Percentiles rank a stretch among this genome's conserved stretches.
These are phyloP conservation scores for Calycina herbarum DNA, from an alignment of 2,329 filamentous ascomycete species.

Conservation along the genomic window DNA sequence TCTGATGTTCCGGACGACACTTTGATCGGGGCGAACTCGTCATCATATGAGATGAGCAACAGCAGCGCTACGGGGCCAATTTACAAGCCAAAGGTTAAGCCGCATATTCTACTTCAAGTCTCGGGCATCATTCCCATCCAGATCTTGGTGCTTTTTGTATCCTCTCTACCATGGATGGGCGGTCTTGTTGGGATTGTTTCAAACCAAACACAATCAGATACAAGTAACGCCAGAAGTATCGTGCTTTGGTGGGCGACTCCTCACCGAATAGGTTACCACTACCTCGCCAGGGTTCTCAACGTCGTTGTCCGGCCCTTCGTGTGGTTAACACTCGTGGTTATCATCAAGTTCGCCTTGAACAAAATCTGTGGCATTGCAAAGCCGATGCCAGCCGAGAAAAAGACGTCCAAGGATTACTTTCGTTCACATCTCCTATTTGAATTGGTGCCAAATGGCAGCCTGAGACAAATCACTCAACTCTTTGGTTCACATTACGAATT, in stretches of 20 bases:
- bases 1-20: slow-evolving; percentile 48
- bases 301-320: slow-evolving; percentile 19
- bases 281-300: slow-evolving; percentile 47
- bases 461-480: slow-evolving; percentile 50
- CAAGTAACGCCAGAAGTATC: slow-evolving; percentile 43
- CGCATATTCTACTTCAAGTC: slow-evolving; percentile 47
- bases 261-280: slow-evolving; percentile 50
- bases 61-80: slow-evolving; percentile 42
- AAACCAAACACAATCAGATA: slow-evolving; percentile 35
- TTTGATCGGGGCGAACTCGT: slow-evolving; percentile 57
- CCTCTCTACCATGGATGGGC: slow-evolving; percentile 47
- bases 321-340: slow-evolving; percentile 34
- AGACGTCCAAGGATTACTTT: slow-evolving; percentile 45
- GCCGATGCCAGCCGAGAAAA: slow-evolving; percentile 36
- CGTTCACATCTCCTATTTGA: slow-evolving; percentile 46
- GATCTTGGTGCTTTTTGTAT: slow-evolving; percentile 43
- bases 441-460: slow-evolving; percentile 45
- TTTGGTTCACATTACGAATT: slow-evolving; percentile 57
- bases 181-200: slow-evolving; percentile 48
- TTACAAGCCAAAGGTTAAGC: slow-evolving; percentile 29
- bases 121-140: slow-evolving; percentile 47
- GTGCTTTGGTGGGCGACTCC: slow-evolving; percentile 51
- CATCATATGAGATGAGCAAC: slow-evolving; percentile 54
- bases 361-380: slow-evolving; percentile 41
- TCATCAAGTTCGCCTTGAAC: slow-evolving; percentile 45